These are phyloP conservation scores for Leucosporidium scottii DNA, from an alignment of 768 basidiomycete species.

Conservation along the genomic window DNA sequence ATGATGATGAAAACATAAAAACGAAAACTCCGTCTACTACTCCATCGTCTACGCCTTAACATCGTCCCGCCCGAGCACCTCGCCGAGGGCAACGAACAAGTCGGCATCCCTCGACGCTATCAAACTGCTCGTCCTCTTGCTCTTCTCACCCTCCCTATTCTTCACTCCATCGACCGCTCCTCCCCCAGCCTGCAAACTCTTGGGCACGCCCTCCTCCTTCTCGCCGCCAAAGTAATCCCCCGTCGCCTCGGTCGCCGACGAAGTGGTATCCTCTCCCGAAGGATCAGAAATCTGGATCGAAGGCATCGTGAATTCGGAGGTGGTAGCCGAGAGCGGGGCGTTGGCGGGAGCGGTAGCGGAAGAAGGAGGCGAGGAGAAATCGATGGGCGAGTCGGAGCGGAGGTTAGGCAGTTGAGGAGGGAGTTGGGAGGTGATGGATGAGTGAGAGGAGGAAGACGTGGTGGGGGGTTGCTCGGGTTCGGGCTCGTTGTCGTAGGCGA, in stretches of 20 bases:
- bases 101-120: conserved; percentile 29
- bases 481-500: too few relatives aligned
- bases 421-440: too few relatives aligned
- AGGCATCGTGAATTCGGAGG: conserved; percentile 12
- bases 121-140: conserved; percentile 16
- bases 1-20: too few relatives aligned
- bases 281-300: neutral
- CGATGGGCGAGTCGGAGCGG: conserved; percentile 3
- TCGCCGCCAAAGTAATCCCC: neutral
- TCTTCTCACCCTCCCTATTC: neutral
- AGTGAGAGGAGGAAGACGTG: too few relatives aligned
- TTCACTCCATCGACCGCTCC: neutral
- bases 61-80: conserved; percentile 2
- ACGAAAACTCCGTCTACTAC: too few relatives aligned
- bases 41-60: too few relatives aligned
- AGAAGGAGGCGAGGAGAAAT: neutral
- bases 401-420: neutral
- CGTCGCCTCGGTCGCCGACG: neutral
- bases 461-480: too few relatives aligned
- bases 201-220: neutral
- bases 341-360: neutral
- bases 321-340: neutral
- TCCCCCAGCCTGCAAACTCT: neutral
- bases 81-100: conserved; percentile 30
- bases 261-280: neutral